Base-by-base conservation (phyloP, 768 basidiomycete genomes). In the Lactifluus piperatus region DNA sequence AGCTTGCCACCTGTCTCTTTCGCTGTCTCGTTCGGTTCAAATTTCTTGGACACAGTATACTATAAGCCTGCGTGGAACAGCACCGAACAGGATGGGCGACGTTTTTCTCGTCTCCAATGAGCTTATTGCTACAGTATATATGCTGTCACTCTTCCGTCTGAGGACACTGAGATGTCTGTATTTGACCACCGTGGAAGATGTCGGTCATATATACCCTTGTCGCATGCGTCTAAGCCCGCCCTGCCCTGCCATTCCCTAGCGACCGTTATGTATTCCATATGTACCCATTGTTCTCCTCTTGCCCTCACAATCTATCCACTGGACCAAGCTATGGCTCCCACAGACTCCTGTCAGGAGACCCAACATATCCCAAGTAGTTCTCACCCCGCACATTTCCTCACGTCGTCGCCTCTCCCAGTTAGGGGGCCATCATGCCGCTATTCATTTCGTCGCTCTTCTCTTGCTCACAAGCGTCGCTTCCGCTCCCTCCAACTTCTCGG, bases 271-370 rank as follows among this genome's bases (percentile, higher is more conserved):
- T 13, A 60, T 60, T 55, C 58, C 58, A 60, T 34, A 24, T 29
- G 5, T 14, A 29, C 16, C 26, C 26, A 29, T 26, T 49, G 47
- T 55, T 60, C 53, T 41, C 20, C 26, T 60, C 48, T 45, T 55
- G 41, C 58, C 3, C 48, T 27, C 58, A 60, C 54, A 60, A 49
- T 24, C 58, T 60, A 60, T 54, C 16, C 47, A 30, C 36, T 24
- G 41, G 26, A 34, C 27, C 48, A 55, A 43, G 30, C 54, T 45
- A 60, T 60, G 58, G 32, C 58, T n/a, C 58, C 58, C 49, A 30
- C 54, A 45, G 45, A 55, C 27, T 49, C 58, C 48, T 55, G 26
- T 51, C 48, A 51, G 27, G 41, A 51, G 58, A 49, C 32, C 3
- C 26, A 20, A 16, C 24, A 34, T 36, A 47, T 37, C 26, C 27